Percentiles rank a stretch among this genome's conserved stretches.
These are phyloP conservation scores for Xylariales sp. DNA, from an alignment of 2,329 filamentous ascomycete genomes.

Conservation along the genomic window DNA sequence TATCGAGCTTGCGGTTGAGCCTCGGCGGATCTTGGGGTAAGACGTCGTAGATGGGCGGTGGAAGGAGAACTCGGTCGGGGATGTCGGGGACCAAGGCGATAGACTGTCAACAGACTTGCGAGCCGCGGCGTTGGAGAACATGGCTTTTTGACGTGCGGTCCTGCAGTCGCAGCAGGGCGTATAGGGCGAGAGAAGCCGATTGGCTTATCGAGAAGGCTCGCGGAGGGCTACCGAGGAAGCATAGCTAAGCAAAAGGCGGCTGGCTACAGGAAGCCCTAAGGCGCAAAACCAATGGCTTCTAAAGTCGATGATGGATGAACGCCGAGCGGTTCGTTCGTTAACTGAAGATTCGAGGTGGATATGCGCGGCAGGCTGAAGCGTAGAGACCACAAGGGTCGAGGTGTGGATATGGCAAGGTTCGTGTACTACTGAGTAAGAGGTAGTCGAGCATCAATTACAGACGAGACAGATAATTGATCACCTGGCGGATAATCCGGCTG, in stretches of 20 bases:
- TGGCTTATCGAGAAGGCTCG: conserved; percentile 53
- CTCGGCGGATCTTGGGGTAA: conserved; percentile 70
- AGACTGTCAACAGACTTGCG: conserved; percentile 76
- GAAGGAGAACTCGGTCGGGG: conserved; percentile 68
- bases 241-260: conserved; percentile 53
- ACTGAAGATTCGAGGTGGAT: neutral
- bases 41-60: conserved; percentile 63
- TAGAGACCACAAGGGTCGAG: neutral
- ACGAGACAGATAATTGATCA: neutral
- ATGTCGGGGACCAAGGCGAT: conserved; percentile 63
- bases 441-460: neutral
- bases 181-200: conserved; percentile 50
- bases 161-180: conserved; percentile 27
- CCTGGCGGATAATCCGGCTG: neutral
- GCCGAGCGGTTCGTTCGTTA: conserved; percentile 4
- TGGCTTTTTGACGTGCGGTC: conserved; percentile 52
- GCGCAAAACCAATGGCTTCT: conserved; percentile 3
- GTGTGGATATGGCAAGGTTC: too few species aligned
- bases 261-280: conserved; percentile 19
- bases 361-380: neutral
- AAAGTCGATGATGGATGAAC: neutral
- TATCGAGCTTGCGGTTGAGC: conserved; percentile 88
- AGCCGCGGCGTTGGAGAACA: conserved; percentile 69
- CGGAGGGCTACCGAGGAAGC: conserved; percentile 60
- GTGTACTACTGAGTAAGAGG: too few species aligned